Conservation (phyloP, 768 basidiomycete species). For the Megacollybia marginata region DNA sequence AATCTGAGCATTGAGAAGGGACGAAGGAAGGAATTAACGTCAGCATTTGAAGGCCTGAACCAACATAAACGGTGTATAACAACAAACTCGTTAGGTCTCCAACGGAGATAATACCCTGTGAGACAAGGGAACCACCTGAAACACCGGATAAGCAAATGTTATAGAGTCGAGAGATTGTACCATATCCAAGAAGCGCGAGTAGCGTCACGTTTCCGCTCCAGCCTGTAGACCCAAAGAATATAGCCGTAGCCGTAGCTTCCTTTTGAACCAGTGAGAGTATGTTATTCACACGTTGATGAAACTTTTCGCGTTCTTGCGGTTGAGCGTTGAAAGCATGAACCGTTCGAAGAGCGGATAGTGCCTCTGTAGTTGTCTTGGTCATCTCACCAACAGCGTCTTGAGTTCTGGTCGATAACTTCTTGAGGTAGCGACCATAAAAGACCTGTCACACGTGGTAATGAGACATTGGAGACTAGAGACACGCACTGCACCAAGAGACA, state of each 20-base stretch:
- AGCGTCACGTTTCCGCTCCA: constrained; percentile 94
- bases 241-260: constrained; percentile 84
- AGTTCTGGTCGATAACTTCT: constrained; percentile 82
- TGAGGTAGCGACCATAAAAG: constrained; percentile 92
- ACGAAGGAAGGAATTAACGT: constrained; percentile 35
- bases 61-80: constrained; percentile 87
- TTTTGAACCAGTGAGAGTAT: constrained; percentile 74
- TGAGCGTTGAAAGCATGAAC: constrained; percentile 89
- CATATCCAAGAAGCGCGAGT: constrained; percentile 85
- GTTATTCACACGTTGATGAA: constrained; percentile 52
- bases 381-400: constrained; percentile 95
- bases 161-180: constrained; percentile 29
- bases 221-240: constrained; percentile 89
- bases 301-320: constrained; percentile 69
- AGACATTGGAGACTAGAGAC: constrained; percentile 8
- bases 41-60: constrained; percentile 71
- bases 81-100: constrained; percentile 87
- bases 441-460: constrained; percentile 41
- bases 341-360: constrained; percentile 78
- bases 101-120: constrained; percentile 80
- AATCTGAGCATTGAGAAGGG: too few relatives aligned
- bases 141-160: background rate
- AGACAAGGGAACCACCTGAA: constrained; percentile 85
- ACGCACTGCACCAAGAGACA: constrained; percentile 77
- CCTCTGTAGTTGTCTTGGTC: constrained; percentile 92